These are phyloP conservation scores for Sporisorium graminicola DNA, from an alignment of 1,284 basidiomycete genomes.

Conservation along the genomic window DNA sequence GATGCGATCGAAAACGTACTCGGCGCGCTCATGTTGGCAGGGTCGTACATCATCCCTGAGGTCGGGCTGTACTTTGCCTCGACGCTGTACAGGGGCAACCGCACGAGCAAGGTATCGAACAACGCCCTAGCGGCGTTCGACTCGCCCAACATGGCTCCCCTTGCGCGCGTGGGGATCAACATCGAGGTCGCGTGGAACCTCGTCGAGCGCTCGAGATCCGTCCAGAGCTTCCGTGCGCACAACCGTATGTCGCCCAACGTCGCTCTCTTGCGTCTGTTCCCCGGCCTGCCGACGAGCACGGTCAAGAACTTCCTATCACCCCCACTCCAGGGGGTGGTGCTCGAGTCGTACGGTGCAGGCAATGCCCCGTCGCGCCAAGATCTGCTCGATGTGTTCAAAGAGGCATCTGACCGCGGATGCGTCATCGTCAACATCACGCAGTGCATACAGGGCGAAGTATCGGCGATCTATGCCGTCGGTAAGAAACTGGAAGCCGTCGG, in stretches of 20 bases:
- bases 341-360: constrained; percentile 90
- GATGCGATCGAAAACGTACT: constrained; percentile 76
- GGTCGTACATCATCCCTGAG: constrained; percentile 87
- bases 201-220: constrained; percentile 78
- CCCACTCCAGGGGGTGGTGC: constrained; percentile 74
- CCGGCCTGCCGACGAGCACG: constrained; percentile 76
- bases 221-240: constrained; percentile 82
- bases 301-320: constrained; percentile 61
- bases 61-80: constrained; percentile 87
- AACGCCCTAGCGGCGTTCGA: constrained; percentile 87
- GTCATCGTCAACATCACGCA: constrained; percentile 92
- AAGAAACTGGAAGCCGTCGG: constrained; percentile 75
- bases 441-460: constrained; percentile 76
- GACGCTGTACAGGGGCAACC: constrained; percentile 85
- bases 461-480: constrained; percentile 80
- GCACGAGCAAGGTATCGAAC: constrained; percentile 82
- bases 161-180: constrained; percentile 88
- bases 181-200: constrained; percentile 72
- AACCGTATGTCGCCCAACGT: constrained; percentile 72
- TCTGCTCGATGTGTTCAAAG: constrained; percentile 75
- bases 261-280: constrained; percentile 77
- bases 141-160: constrained; percentile 85
- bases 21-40: constrained; percentile 87
- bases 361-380: constrained; percentile 71
- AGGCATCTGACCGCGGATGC: constrained; percentile 84